Evolutionary conservation across 1,139 yeast genomes (phyloP), one percentile per base, ranked within the genome.

Genomic region (Oligophagozyma castellii): DNA sequence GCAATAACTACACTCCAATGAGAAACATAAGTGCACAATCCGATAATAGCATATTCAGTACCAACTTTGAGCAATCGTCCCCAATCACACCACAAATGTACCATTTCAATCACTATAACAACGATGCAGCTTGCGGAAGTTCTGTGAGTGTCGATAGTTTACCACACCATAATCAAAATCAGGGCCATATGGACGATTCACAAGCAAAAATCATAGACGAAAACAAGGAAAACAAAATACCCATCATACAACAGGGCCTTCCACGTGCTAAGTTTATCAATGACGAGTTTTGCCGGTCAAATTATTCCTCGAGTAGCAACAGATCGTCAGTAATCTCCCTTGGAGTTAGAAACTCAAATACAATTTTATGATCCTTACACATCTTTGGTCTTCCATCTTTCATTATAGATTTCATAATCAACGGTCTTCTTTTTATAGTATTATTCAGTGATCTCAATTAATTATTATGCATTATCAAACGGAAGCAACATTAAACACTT

Each of bases 1-100:
- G 29, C 2, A 32, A 34, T 19, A 43, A 35, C 27, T 39, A 36
- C 21, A 43, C 46, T 6, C 46, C 48, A 19, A 30, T 41, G 36
- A 39, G 44, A 29, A 36, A 39, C 24, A 34, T 38, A 5, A 38
- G 44, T 22, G 39, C 44, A 7, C 39, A 42, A 16, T 44, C 49
- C 11, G 49, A 44, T 16, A 43, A 36, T 24, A 44, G 49, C 32
- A 36, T 44, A 11, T 44, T 44, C 32, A 44, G 49, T 34, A 31
- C 40, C 8, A 29, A 25, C 18, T 16, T 22, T 14, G 31, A 35
- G 18, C 46, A 37, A 6, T 38, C 42, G n/a, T 44, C 49, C 8
- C 49, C 49, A 16, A 34, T 44, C 18, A 44, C 49, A 5, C 49
- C 49, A 6, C 44, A 42, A 19, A 36, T 44, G 38, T 42, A 41